Conservation (phyloP, 2,329 filamentous ascomycete genomes). For the Pseudophaeomoniella oleicola region DNA sequence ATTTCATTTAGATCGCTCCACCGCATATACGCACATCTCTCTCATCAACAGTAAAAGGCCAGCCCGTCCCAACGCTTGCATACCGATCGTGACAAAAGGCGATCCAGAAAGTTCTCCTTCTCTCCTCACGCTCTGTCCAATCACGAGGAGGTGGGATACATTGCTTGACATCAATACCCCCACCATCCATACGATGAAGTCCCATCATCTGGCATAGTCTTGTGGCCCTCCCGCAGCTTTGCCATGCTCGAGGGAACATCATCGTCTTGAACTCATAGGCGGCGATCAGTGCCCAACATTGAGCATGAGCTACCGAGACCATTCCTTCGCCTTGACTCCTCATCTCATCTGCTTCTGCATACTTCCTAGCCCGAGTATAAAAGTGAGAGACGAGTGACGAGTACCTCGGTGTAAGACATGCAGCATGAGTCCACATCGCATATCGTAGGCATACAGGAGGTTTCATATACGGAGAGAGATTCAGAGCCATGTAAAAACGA, state of each 20-base stretch:
- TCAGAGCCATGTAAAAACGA: constrained; percentile 77
- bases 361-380: constrained; percentile 79
- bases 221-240: constrained; percentile 72
- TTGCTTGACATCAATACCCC: constrained; percentile 79
- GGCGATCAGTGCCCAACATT: constrained; percentile 66
- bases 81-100: constrained; percentile 82
- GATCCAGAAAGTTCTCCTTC: constrained; percentile 89
- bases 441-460: constrained; percentile 83
- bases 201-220: constrained; percentile 85
- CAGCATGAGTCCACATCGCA: constrained; percentile 92
- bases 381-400: constrained; percentile 69
- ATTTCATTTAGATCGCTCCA: constrained; percentile 1
- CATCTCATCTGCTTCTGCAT: constrained; percentile 77
- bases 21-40: constrained; percentile 42
- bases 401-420: constrained; percentile 71
- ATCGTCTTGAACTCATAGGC: constrained; percentile 94
- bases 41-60: constrained; percentile 92
- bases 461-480: constrained; percentile 69
- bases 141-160: constrained; percentile 74
- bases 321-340: constrained; percentile 83
- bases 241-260: constrained; percentile 92
- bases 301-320: constrained; percentile 72
- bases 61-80: constrained; percentile 88
- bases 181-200: constrained; percentile 70
- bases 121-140: constrained; percentile 87